Percentiles rank a stretch among this genome's conserved stretches.
Conservation (phyloP, 495 filamentous ascomycete genomes). For the Lepidopterella palustris region DNA sequence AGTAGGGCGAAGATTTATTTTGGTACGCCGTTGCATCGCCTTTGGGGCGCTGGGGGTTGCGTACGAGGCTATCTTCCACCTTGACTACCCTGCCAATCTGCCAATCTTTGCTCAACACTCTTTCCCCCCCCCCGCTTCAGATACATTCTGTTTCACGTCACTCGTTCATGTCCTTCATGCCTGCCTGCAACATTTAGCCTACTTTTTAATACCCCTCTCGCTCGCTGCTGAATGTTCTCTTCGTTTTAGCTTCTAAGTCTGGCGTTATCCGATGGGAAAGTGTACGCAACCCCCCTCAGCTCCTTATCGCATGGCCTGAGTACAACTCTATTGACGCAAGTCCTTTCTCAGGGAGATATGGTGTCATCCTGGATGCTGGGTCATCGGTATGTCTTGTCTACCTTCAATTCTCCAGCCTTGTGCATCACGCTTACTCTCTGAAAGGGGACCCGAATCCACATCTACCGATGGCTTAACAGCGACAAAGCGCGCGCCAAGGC, state of each 20-base stretch:
- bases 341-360: constrained; percentile 47
- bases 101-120: neutral
- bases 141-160: constrained; percentile 13
- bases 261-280: constrained; percentile 28
- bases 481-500: constrained; percentile 58
- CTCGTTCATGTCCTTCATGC: constrained; percentile 20
- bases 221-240: constrained; percentile 18
- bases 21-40: neutral
- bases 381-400: constrained; percentile 49
- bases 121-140: neutral
- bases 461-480: constrained; percentile 86
- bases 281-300: constrained; percentile 26
- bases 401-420: neutral
- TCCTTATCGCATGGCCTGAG: constrained; percentile 2
- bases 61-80: too few species aligned
- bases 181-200: too few species aligned
- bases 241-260: constrained; percentile 5
- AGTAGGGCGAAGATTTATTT: too few species aligned
- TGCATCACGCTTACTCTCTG: constrained; percentile 10
- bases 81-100: neutral
- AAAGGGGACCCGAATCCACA: constrained; percentile 81
- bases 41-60: too few species aligned
- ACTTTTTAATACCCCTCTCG: neutral
- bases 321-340: constrained; percentile 5
- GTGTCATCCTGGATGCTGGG: constrained; percentile 63